Conservation (phyloP, 1,284 basidiomycete genomes). For the Chiua sp. region DNA sequence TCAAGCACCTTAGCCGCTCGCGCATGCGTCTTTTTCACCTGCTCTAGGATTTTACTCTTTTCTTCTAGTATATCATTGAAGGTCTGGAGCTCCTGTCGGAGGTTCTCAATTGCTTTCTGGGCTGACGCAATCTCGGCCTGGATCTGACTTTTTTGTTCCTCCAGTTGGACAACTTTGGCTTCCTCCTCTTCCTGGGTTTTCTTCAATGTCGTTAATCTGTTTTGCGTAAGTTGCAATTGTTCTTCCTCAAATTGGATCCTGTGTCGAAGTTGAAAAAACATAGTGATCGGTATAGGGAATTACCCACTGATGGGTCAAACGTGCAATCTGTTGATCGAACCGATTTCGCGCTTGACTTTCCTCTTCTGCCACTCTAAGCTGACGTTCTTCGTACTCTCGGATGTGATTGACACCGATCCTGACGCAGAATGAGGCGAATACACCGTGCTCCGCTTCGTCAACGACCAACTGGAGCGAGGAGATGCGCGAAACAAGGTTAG, state of each 20-base stretch:
- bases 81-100: constrained; percentile 65
- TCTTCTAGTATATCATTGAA: constrained; percentile 72
- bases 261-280: too few species aligned
- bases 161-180: constrained; percentile 59
- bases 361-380: constrained; percentile 86
- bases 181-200: constrained; percentile 62
- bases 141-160: constrained; percentile 61
- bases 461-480: constrained; percentile 63
- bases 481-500: constrained; percentile 60
- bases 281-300: constrained; percentile 20
- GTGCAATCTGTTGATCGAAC: constrained; percentile 88
- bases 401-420: constrained; percentile 86
- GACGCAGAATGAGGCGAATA: constrained; percentile 84
- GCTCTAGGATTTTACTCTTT: constrained; percentile 74
- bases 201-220: constrained; percentile 66
- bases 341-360: constrained; percentile 86
- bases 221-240: constrained; percentile 66
- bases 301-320: constrained; percentile 88
- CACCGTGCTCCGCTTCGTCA: constrained; percentile 79
- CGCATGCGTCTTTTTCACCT: constrained; percentile 72
- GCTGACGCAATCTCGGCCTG: constrained; percentile 70
- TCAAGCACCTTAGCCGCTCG: constrained; percentile 84
- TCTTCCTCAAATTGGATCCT: constrained; percentile 84
- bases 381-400: constrained; percentile 94
- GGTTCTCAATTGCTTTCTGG: constrained; percentile 61